These are phyloP conservation scores for Hirsutella thompsonii DNA, from an alignment of 2,329 filamentous ascomycete genomes.

Conservation along the genomic window DNA sequence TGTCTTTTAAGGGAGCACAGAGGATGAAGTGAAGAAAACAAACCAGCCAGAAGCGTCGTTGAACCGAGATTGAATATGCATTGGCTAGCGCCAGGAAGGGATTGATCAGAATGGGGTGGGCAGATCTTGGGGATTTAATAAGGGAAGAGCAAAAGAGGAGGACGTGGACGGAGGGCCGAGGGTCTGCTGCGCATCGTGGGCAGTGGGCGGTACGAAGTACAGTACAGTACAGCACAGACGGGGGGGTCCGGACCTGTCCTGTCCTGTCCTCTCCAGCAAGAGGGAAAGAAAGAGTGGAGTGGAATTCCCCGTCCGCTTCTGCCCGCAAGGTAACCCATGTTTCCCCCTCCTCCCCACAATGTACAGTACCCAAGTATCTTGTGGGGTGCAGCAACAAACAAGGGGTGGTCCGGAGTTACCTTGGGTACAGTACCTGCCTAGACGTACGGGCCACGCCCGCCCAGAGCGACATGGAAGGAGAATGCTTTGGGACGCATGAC, in stretches of 20 bases:
- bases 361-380: neutral
- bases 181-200: no score
- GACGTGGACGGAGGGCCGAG: neutral
- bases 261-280: no score
- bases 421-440: no score
- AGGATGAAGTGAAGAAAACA: neutral
- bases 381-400: no score
- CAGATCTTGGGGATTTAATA: neutral
- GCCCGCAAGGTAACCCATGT: no score
- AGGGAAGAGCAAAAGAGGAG: neutral
- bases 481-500: no score
- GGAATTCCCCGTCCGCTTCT: no score
- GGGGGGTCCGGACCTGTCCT: neutral
- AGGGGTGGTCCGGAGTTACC: no score
- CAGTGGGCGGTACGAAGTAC: no score
- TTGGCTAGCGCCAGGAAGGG: neutral
- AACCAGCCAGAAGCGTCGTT: neutral
- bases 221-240: neutral
- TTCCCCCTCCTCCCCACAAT: slow-evolving; percentile 1
- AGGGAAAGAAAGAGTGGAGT: neutral
- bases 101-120: neutral
- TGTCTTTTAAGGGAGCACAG: no score
- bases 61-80: neutral
- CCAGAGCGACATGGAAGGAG: no score
- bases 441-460: no score